Base-by-base conservation (phyloP, 768 basidiomycete genomes). In the Baorangia bicolor region DNA sequence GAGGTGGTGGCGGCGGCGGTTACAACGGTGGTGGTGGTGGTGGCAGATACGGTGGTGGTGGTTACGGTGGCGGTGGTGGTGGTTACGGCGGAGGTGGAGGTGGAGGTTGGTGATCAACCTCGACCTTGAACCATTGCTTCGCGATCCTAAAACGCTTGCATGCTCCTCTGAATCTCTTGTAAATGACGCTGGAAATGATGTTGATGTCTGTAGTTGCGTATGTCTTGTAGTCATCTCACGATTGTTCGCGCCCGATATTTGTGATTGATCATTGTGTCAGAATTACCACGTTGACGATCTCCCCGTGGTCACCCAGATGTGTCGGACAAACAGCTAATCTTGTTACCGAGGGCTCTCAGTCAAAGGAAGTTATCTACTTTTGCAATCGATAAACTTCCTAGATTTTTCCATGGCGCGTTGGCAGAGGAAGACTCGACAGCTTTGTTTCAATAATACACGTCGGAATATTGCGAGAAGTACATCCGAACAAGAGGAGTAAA, bases 1-100 rank as follows among this genome's bases (percentile, higher is more conserved):
- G 72, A 0, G 66, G 68, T 2, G 41, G 56, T 0, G 59, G 64
- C 0, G 62, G 60, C 0, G 60, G 64, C 2, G 54, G 55, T 7
- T 42, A 47, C 16, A 18, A 42, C 0, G 57, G 34, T 14, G 56
- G 52, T 0, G 51, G 58, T 0, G 60, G 60, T 3, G 49, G 55
- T 5, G 57, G 62, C 6, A 47, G 63, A 18, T 37, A 38, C 2
- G 23, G 53, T 0, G 47, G 41, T 3, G 49, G 60, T 3, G 55
- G 62, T 6, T 58, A 56, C 27, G 55, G 58, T 11, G 52, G 61
- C 1, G 56, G 55, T 9, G 59, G 64, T 3, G 55, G 58, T 30
- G 55, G 61, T 11, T 52, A 40, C 4, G 27, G 30, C 18, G 39
- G 49, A 3, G 56, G 56, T 1, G 45, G 50, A 2, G 28, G n/a